These are phyloP conservation scores for Dictyostelium purpureum DNA, from an alignment of 78 protist genomes.

Conservation along the genomic window DNA sequence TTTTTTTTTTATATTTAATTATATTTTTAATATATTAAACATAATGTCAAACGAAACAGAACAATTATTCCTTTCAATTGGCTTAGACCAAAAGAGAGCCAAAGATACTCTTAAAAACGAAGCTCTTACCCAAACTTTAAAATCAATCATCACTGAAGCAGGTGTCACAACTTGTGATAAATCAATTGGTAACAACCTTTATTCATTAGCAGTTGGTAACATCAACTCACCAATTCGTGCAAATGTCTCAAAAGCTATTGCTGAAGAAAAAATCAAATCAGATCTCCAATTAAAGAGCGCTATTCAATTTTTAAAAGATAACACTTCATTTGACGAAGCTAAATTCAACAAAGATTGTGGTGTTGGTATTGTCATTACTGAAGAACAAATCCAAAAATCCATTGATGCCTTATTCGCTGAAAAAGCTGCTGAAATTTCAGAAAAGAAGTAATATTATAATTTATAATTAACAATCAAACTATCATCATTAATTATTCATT, in stretches of 20 bases:
- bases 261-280: constrained; percentile 29
- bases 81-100: constrained; percentile 69
- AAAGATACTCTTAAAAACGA: constrained; percentile 63
- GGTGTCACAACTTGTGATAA: constrained; percentile 51
- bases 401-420: constrained; percentile 23
- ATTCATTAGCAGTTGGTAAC: constrained; percentile 50
- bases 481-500: background rate
- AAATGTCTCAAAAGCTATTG: constrained; percentile 45
- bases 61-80: constrained; percentile 48
- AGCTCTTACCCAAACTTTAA: constrained; percentile 30
- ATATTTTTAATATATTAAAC: too few relatives aligned
- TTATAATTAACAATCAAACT: background rate
- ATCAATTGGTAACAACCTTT: constrained; percentile 60
- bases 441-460: background rate
- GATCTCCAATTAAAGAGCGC: constrained; percentile 31
- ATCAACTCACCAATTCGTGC: constrained; percentile 46
- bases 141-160: constrained; percentile 42
- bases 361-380: constrained; percentile 66
- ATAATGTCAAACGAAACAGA: constrained; percentile 64
- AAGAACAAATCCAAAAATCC: constrained; percentile 42
- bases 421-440: constrained; percentile 34
- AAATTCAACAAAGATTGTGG: constrained; percentile 65
- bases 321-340: background rate
- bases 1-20: too few relatives aligned
- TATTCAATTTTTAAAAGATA: constrained; percentile 26